Percentiles rank a stretch among this genome's conserved stretches.
These are phyloP conservation scores for Myxozyma vanderwaltii DNA, from an alignment of 805 yeast genomes.

Conservation along the genomic window DNA sequence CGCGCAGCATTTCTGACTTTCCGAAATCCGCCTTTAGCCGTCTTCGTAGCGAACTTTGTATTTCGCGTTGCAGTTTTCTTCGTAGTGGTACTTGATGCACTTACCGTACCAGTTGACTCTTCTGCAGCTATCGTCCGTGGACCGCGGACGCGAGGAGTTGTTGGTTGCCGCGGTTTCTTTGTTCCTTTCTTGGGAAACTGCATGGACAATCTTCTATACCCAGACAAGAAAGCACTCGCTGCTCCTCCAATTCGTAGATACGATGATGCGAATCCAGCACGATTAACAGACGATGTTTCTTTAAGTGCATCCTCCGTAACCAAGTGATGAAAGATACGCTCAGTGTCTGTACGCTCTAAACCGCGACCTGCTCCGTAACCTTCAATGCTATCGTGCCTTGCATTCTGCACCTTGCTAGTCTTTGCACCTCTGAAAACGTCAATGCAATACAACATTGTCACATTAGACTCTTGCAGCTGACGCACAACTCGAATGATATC, in stretches of 20 bases:
- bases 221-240: slow-evolving; percentile 19
- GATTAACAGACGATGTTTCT: slow-evolving; percentile 73
- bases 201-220: slow-evolving; percentile 16
- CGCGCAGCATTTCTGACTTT: background rate
- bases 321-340: slow-evolving; percentile 78
- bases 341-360: slow-evolving; percentile 68
- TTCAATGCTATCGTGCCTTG: slow-evolving; percentile 62
- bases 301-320: slow-evolving; percentile 63
- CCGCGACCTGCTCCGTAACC: slow-evolving; percentile 72
- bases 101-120: background rate
- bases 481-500: slow-evolving; percentile 62
- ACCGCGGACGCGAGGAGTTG: slow-evolving; percentile 1
- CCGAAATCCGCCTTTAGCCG: background rate
- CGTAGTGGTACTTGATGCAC: background rate
- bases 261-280: slow-evolving; percentile 77
- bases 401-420: slow-evolving; percentile 57
- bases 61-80: background rate
- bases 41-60: background rate
- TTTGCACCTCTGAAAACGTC: slow-evolving; percentile 79
- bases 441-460: slow-evolving; percentile 78
- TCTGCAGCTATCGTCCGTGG: background rate
- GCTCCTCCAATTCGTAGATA: slow-evolving; percentile 63
- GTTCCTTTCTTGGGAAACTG: slow-evolving; percentile 18
- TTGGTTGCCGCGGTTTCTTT: background rate
- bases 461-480: slow-evolving; percentile 54